Evolutionary conservation across 306 rosid genomes (phyloP).

Genomic region (Cucumis cinereus): DNA sequence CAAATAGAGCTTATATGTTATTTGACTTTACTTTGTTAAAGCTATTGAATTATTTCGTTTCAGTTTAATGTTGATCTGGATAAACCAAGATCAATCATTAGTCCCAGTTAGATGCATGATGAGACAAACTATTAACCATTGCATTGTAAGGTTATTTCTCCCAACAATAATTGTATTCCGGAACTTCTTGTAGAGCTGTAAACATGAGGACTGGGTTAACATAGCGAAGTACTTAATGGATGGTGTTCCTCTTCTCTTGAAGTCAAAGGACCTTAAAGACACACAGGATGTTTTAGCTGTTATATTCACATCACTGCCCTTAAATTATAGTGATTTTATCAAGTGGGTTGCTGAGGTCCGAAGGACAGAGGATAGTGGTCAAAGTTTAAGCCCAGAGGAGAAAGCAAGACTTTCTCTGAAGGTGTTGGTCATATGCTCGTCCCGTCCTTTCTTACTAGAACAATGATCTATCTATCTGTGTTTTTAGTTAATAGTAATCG

Average conservation of each 20-base stretch:
- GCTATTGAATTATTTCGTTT: background rate
- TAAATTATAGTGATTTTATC: conserved; percentile 73
- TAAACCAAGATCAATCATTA: background rate
- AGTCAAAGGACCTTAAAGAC: conserved; percentile 46
- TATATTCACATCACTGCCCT: conserved; percentile 53
- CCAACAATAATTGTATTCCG: background rate
- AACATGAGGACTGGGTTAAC: conserved; percentile 79
- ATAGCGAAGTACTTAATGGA: conserved; percentile 70
- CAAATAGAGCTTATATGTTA: background rate
- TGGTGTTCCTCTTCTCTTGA: conserved; percentile 66
- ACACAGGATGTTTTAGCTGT: conserved; percentile 45
- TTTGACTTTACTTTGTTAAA: background rate
- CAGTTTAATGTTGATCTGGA: background rate
- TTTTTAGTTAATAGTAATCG: conserved; percentile 2
- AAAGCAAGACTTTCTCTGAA: conserved; percentile 67
- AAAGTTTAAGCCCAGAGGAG: conserved; percentile 71
- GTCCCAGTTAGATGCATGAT: background rate
- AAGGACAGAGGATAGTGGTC: conserved; percentile 61
- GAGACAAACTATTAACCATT: background rate
- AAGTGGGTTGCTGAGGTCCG: conserved; percentile 93
- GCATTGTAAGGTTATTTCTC: background rate
- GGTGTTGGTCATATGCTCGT: conserved; percentile 23
- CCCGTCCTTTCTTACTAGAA: background rate
- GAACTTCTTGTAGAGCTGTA: conserved; percentile 73
- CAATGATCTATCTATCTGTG: background rate